Evolutionary conservation across 2,329 filamentous ascomycete genomes (phyloP).

Genomic region (Cryphonectria nitschkei): DNA sequence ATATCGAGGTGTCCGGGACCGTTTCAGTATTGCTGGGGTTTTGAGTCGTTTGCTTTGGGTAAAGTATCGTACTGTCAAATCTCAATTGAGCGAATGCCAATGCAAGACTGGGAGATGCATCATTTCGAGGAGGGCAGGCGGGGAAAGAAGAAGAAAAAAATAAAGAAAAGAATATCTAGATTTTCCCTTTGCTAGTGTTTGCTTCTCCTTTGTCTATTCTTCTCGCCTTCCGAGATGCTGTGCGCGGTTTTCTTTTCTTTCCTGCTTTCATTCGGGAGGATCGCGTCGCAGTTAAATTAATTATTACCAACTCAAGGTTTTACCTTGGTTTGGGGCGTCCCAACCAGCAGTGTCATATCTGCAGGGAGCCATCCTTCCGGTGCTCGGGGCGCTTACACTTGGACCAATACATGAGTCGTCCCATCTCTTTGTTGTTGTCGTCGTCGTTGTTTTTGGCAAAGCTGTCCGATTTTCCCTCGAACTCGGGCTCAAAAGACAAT

Average conservation of each 20-base stretch:
- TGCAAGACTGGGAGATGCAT: not conserved
- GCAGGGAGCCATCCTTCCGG: conserved; percentile 10
- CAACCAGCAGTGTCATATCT: conserved; percentile 8
- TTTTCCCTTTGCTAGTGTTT: too few relatives aligned
- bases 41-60: too few relatives aligned
- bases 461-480: not conserved
- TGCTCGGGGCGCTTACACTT: not conserved
- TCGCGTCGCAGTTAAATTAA: conserved; percentile 1
- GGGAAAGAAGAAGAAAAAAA: too few relatives aligned
- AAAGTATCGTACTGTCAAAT: not conserved
- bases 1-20: too few relatives aligned
- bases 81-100: not conserved
- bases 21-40: too few relatives aligned
- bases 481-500: not conserved
- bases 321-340: conserved; percentile 13
- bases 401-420: conserved; percentile 8
- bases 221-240: not conserved
- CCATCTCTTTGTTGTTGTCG: not conserved
- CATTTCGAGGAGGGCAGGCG: too few relatives aligned
- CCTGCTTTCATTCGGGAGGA: not conserved
- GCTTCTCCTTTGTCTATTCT: too few relatives aligned
- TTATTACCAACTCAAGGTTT: not conserved
- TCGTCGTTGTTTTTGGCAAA: not conserved
- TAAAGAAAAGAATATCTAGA: too few relatives aligned
- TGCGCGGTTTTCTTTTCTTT: not conserved